phyloP scores from a whole-genome alignment of 192 early-diverging fungal species.

The Coemansia pectinata region DNA sequence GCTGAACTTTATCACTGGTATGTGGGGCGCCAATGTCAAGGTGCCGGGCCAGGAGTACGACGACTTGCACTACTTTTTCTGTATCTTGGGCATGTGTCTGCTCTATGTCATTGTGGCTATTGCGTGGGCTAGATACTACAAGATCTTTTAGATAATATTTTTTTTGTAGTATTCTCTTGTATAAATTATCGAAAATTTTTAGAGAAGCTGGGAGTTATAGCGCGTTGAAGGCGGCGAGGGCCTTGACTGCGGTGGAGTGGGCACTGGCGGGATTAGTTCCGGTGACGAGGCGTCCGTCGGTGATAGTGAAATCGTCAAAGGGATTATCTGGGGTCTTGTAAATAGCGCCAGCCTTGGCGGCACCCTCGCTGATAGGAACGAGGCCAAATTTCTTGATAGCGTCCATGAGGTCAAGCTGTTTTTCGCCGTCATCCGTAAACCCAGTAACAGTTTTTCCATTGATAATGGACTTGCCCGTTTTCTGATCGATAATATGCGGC shows the following conservation, averaged over 20 bases:
- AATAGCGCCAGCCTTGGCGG: slow-evolving; percentile 55
- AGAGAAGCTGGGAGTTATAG: too few relatives aligned
- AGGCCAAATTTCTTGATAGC: slow-evolving; percentile 41
- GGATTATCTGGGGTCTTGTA: slow-evolving; percentile 59
- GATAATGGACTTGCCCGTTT: slow-evolving; percentile 60
- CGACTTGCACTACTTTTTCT: slow-evolving; percentile 47
- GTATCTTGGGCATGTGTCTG: slow-evolving; percentile 41
- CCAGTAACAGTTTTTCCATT: slow-evolving; percentile 69
- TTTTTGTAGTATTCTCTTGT: background rate
- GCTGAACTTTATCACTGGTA: slow-evolving; percentile 84
- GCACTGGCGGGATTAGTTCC: slow-evolving; percentile 72
- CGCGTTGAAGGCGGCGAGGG: slow-evolving; percentile 32
- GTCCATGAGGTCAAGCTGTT: slow-evolving; percentile 42
- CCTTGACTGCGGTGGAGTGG: slow-evolving; percentile 47
- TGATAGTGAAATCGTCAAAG: slow-evolving; percentile 50
- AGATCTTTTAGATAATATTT: slow-evolving; percentile 31
- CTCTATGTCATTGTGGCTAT: slow-evolving; percentile 40
- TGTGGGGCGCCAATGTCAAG: slow-evolving; percentile 63
- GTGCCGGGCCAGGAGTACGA: slow-evolving; percentile 52
- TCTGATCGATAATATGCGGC: slow-evolving; percentile 60
- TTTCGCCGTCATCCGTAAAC: slow-evolving; percentile 72
- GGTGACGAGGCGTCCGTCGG: slow-evolving; percentile 69
- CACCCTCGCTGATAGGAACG: slow-evolving; percentile 46
- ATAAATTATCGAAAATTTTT: too few relatives aligned
- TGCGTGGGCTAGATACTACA: slow-evolving; percentile 31